Evolutionary conservation across 1,284 basidiomycete species (phyloP).

Genomic region (Naganishia liquefaciens): DNA sequence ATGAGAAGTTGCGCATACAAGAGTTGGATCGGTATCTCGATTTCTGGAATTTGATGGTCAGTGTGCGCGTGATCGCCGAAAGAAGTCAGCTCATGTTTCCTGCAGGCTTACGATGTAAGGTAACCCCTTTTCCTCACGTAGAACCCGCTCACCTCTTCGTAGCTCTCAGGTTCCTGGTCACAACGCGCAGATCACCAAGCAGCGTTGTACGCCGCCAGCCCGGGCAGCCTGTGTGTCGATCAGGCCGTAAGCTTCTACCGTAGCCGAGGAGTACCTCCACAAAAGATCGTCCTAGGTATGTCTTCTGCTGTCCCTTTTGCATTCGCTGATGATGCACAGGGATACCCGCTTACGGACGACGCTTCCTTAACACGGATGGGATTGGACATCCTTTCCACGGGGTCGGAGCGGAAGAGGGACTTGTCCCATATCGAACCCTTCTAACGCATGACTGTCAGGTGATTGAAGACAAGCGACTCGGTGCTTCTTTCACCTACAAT

Average conservation of each 20-base stretch:
- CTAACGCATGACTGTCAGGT: constrained; percentile 57
- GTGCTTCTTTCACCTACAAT: constrained; percentile 79
- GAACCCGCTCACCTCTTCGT: background rate
- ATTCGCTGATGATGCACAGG: constrained; percentile 55
- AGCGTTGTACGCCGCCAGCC: constrained; percentile 62
- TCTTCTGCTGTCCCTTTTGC: constrained; percentile 31
- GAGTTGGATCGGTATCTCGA: constrained; percentile 72
- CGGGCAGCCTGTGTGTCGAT: constrained; percentile 65
- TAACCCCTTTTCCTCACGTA: background rate
- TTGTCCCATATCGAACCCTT: constrained; percentile 32
- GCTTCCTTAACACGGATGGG: constrained; percentile 76
- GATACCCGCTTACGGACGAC: constrained; percentile 80
- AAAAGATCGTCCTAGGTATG: constrained; percentile 76
- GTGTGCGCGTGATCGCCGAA: constrained; percentile 11
- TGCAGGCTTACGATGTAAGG: constrained; percentile 66
- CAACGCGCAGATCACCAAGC: constrained; percentile 74
- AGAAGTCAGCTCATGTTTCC: constrained; percentile 4
- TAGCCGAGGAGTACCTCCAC: constrained; percentile 65
- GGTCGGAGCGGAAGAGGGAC: background rate
- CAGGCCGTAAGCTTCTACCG: constrained; percentile 68
- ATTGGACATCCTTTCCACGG: constrained; percentile 73
- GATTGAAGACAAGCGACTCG: constrained; percentile 68
- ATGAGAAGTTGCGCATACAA: constrained; percentile 64
- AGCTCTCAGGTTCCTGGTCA: constrained; percentile 55
- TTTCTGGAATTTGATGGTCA: constrained; percentile 91